phyloP scores from a whole-genome alignment of 441 rosid genomes.

The Pelargonium australe region DNA sequence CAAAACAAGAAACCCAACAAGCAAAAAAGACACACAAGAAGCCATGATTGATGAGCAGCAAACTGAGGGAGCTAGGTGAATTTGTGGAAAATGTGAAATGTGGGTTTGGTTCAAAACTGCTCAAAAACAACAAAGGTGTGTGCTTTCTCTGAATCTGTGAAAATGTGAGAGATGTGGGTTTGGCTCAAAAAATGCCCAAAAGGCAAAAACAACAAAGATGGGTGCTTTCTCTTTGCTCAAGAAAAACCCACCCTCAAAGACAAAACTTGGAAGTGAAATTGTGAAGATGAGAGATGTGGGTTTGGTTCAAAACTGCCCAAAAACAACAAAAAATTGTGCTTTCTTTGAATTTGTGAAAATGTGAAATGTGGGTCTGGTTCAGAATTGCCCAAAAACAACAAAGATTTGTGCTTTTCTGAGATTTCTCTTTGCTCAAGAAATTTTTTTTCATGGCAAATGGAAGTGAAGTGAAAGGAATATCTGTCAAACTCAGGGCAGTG shows the following conservation, averaged over 20 bases:
- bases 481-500: background rate
- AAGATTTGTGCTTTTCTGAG: background rate
- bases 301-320: background rate
- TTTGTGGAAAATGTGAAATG: background rate
- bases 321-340: background rate
- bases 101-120: background rate
- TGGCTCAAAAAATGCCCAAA: too few relatives aligned
- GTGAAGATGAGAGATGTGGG: background rate
- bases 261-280: background rate
- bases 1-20: slow-evolving; percentile 33
- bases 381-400: background rate
- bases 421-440: background rate
- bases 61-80: too few relatives aligned
- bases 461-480: background rate
- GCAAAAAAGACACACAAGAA: slow-evolving; percentile 16
- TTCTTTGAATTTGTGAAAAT: too few relatives aligned
- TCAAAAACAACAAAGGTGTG: background rate
- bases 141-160: too few relatives aligned
- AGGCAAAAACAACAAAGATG: too few relatives aligned
- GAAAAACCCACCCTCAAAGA: background rate
- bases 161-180: too few relatives aligned
- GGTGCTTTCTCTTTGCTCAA: too few relatives aligned
- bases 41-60: slow-evolving; percentile 19
- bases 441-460: background rate
- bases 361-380: slow-evolving; percentile 2